phyloP scores from a whole-genome alignment of 371 early-diverging fungal species.

The Mucor racemosus region DNA sequence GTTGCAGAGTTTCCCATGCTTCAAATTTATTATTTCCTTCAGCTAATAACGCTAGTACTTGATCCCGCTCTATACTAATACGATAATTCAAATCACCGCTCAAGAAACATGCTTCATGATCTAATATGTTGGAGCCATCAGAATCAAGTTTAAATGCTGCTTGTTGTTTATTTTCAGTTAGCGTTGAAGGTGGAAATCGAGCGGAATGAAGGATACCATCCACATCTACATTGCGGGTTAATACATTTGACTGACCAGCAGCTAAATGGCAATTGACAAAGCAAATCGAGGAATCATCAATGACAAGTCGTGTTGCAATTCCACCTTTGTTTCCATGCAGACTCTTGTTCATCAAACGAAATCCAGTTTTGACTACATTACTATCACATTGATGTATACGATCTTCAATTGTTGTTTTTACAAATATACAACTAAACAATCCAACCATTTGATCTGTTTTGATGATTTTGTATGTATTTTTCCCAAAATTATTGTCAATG shows the following conservation, averaged over 20 bases:
- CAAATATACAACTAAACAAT: conserved; percentile 76
- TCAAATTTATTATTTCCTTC: conserved; percentile 22
- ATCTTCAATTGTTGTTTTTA: conserved; percentile 44
- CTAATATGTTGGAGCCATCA: conserved; percentile 71
- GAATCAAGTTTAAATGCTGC: conserved; percentile 54
- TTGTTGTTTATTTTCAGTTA: not conserved
- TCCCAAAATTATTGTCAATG: conserved; percentile 41
- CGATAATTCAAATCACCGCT: conserved; percentile 87
- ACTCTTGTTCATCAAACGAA: conserved; percentile 64
- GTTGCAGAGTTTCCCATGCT: conserved; percentile 43
- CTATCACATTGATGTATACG: conserved; percentile 33
- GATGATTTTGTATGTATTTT: conserved; percentile 55
- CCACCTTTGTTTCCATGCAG: conserved; percentile 90
- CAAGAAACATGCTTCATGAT: conserved; percentile 78
- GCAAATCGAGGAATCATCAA: conserved; percentile 76
- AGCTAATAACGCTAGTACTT: conserved; percentile 54
- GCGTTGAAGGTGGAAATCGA: conserved; percentile 28
- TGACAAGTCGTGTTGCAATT: conserved; percentile 68
- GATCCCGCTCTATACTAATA: conserved; percentile 62
- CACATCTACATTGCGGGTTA: conserved; percentile 70
- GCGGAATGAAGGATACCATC: conserved; percentile 67
- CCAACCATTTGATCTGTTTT: conserved; percentile 81
- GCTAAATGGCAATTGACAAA: conserved; percentile 85
- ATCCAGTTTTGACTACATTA: conserved; percentile 77
- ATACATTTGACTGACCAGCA: conserved; percentile 71